Conservation (phyloP, 257 asterid species). For the Echites panduratus region DNA sequence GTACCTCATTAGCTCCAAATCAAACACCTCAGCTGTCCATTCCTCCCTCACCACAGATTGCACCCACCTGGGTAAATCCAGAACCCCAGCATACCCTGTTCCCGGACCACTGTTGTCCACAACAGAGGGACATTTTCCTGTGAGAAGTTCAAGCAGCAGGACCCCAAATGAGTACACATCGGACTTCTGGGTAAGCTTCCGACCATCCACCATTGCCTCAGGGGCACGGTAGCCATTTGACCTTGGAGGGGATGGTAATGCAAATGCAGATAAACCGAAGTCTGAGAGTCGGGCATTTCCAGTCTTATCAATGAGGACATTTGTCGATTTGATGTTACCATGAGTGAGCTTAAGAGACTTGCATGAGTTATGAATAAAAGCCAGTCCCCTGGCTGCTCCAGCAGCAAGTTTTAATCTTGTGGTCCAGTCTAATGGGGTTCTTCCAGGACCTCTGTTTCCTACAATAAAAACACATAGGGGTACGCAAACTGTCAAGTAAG, state of each 20-base stretch:
- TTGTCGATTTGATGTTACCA: conserved; percentile 89
- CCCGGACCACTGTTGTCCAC: conserved; percentile 42
- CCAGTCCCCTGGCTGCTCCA: conserved; percentile 76
- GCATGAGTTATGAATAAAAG: conserved; percentile 66
- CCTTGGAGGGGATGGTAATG: conserved; percentile 41
- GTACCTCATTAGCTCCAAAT: conserved; percentile 96
- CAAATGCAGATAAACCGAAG: conserved; percentile 64
- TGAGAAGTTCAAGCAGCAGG: conserved; percentile 71
- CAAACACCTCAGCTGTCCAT: conserved; percentile 98
- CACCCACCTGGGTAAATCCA: conserved; percentile 96
- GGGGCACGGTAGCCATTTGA: conserved; percentile 85
- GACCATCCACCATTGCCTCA: conserved; percentile 50
- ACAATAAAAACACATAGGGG: conserved; percentile 5
- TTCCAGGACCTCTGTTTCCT: conserved; percentile 96
- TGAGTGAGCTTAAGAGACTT: conserved; percentile 62
- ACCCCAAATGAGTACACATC: conserved; percentile 88
- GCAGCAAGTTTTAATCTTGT: conserved; percentile 69
- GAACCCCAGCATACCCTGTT: conserved; percentile 42
- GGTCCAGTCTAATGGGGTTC: conserved; percentile 96
- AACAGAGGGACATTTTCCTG: conserved; percentile 75
- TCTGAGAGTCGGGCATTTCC: conserved; percentile 72
- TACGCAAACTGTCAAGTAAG: neutral
- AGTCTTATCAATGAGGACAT: conserved; percentile 58
- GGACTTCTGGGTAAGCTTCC: conserved; percentile 58
- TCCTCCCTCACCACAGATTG: conserved; percentile 96